A percentile compares a stretch with the other conserved stretches of the same genome.
Evolutionary conservation across 179 eudicot species (phyloP).

Genomic region (Heliamphora pulchella): DNA sequence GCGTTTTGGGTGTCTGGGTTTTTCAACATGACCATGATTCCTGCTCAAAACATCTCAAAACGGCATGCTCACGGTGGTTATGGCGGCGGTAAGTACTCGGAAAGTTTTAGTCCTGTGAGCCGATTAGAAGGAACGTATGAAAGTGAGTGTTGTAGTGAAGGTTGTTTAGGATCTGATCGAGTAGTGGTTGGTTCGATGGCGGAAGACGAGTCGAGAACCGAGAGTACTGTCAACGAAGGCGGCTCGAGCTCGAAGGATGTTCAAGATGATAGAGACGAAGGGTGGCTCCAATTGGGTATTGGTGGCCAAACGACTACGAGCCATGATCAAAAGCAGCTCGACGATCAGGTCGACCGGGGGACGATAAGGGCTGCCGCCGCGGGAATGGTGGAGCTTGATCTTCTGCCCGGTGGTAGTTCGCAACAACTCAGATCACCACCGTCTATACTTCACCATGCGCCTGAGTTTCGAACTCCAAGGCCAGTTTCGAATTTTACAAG

Average conservation of each 20-base stretch:
- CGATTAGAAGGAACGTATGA: conserved; percentile 15
- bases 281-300: conserved; percentile 45
- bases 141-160: conserved; percentile 17
- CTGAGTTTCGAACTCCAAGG: conserved; percentile 18
- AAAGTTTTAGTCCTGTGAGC: conserved; percentile 21
- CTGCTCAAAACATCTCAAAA: conserved; percentile 6
- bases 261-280: conserved; percentile 21
- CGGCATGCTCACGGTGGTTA: not conserved
- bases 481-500: not conserved
- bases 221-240: conserved; percentile 20
- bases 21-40: conserved; percentile 38
- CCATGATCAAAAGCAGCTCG: not conserved
- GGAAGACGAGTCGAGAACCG: conserved; percentile 36
- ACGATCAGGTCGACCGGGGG: not conserved
- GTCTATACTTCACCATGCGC: conserved; percentile 1
- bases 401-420: conserved; percentile 20
- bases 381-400: conserved; percentile 32
- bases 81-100: not conserved
- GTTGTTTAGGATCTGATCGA: not conserved
- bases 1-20: conserved; percentile 12
- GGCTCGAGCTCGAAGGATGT: conserved; percentile 24
- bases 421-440: conserved; percentile 2
- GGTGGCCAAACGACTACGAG: conserved; percentile 17
- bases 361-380: not conserved
- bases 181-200: conserved; percentile 22